A percentile compares a stretch with the other conserved stretches of the same genome.
These are phyloP conservation scores for Eremomyces bilateralis DNA, from an alignment of 495 filamentous ascomycete genomes.

Conservation along the genomic window DNA sequence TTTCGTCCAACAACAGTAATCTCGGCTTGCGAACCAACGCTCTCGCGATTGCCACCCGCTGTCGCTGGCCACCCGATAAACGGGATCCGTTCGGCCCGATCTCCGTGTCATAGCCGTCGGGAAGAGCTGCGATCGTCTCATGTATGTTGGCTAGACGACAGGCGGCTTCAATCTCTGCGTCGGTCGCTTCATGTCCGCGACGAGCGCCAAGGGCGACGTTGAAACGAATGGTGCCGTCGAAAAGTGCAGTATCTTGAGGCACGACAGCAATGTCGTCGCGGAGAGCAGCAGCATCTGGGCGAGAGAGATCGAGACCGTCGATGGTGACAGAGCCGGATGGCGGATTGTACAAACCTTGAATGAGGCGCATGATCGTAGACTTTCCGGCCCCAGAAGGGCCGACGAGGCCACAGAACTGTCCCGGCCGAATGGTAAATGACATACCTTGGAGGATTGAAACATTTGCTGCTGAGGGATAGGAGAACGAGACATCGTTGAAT, in stretches of 20 bases:
- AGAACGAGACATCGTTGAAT: constrained; percentile 32
- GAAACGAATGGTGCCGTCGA: constrained; percentile 7
- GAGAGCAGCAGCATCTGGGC: not conserved
- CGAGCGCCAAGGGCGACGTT: constrained; percentile 5
- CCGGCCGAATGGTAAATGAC: constrained; percentile 20
- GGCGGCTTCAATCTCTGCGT: constrained; percentile 8
- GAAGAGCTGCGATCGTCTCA: constrained; percentile 5
- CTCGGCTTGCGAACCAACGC: constrained; percentile 9
- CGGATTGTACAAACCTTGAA: constrained; percentile 29
- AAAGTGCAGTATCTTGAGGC: constrained; percentile 9
- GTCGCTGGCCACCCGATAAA: constrained; percentile 9
- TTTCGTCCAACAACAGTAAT: constrained; percentile 13
- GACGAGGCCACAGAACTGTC: constrained; percentile 34
- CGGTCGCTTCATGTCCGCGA: constrained; percentile 2
- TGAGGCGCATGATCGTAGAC: constrained; percentile 23
- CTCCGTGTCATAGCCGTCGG: not conserved
- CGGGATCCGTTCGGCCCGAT: constrained; percentile 4
- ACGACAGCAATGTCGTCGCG: constrained; percentile 8
- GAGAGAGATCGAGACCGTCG: constrained; percentile 2
- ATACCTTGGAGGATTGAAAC: constrained; percentile 22
- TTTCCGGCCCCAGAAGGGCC: constrained; percentile 40
- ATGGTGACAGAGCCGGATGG: constrained; percentile 5
- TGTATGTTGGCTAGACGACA: constrained; percentile 12
- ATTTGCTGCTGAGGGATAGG: constrained; percentile 29
- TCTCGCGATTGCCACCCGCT: constrained; percentile 9